Evolutionary conservation across 108 stramenopile species (phyloP).

Genomic region (Pseudonitzschia multiseries): DNA sequence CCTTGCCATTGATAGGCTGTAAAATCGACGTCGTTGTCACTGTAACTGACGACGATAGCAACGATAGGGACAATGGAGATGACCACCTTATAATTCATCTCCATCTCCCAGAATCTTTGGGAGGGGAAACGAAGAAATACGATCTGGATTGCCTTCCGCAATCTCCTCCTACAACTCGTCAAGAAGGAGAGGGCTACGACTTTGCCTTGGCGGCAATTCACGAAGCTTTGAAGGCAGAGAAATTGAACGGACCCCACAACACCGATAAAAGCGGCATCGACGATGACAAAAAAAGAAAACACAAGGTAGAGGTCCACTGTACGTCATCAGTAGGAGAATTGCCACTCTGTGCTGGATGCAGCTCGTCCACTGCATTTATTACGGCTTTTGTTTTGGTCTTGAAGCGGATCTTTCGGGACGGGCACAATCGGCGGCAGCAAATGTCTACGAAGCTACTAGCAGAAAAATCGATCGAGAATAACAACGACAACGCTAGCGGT

Average conservation of each 20-base stretch:
- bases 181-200: conserved; percentile 5
- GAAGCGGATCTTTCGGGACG: conserved; percentile 15
- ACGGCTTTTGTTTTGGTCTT: conserved; percentile 33
- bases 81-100: not conserved
- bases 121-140: conserved; percentile 7
- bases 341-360: conserved; percentile 33
- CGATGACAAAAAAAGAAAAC: not conserved
- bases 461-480: not conserved
- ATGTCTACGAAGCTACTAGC: no score
- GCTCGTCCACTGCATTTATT: conserved; percentile 38
- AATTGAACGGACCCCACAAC: conserved; percentile 17
- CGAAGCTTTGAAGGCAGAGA: conserved; percentile 28
- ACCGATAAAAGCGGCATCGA: not conserved
- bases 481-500: not conserved
- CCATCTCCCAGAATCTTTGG: conserved; percentile 15
- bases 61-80: not conserved
- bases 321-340: conserved; percentile 9
- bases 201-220: conserved; percentile 47
- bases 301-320: not conserved
- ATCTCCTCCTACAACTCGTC: conserved; percentile 6
- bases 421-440: not conserved
- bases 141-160: conserved; percentile 30
- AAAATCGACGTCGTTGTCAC: conserved; percentile 12
- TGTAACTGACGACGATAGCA: not conserved
- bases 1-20: conserved; percentile 29